Evolutionary conservation across 1,139 yeast species (phyloP).

Genomic region (Debaryomycetaceae sp.): DNA sequence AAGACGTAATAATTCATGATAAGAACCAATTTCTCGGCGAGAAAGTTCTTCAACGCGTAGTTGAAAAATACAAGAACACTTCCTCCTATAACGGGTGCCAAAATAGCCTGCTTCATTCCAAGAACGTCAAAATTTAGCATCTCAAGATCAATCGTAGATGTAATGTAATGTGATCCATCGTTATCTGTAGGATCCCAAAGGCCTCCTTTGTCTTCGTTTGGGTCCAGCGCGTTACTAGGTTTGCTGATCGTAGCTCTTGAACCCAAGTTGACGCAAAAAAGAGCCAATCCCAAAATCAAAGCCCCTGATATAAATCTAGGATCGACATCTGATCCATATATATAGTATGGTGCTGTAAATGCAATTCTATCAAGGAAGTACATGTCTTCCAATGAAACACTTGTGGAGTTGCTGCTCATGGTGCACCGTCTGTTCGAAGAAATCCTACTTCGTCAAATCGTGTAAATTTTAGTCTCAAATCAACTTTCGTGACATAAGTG

Average conservation of each 20-base stretch:
- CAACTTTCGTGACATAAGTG: neutral
- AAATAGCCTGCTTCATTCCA: slow-evolving; percentile 23
- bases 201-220: slow-evolving; percentile 27
- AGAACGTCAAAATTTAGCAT: slow-evolving; percentile 7
- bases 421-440: neutral
- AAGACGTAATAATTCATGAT: slow-evolving; percentile 30
- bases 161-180: slow-evolving; percentile 23
- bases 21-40: slow-evolving; percentile 21
- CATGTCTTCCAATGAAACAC: neutral
- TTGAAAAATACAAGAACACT: slow-evolving; percentile 31
- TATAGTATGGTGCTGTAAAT: neutral
- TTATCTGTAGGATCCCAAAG: slow-evolving; percentile 48
- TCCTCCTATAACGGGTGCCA: slow-evolving; percentile 42
- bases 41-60: slow-evolving; percentile 28
- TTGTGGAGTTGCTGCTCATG: neutral
- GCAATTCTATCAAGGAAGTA: neutral
- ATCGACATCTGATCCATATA: slow-evolving; percentile 1
- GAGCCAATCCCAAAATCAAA: slow-evolving; percentile 17
- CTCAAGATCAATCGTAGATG: slow-evolving; percentile 15
- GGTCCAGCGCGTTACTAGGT: slow-evolving; percentile 43
- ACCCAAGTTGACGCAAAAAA: slow-evolving; percentile 32
- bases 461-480: neutral
- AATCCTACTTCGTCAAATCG: neutral
- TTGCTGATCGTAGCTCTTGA: slow-evolving; percentile 38
- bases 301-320: slow-evolving; percentile 7